phyloP scores from a whole-genome alignment of 768 basidiomycete species.

The Podaxis rugospora region DNA sequence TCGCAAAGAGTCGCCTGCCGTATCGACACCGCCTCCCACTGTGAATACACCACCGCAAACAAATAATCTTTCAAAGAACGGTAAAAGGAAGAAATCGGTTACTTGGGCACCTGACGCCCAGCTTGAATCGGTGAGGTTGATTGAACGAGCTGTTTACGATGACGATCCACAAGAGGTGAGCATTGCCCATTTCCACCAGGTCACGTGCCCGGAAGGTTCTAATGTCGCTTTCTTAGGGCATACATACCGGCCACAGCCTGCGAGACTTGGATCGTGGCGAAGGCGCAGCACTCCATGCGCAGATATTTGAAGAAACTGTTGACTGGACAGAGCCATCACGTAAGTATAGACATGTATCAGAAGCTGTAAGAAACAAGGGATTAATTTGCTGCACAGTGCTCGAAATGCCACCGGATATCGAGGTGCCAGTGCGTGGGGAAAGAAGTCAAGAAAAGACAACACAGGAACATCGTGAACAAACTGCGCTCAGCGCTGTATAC shows the following conservation, averaged over 20 bases:
- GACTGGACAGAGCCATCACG: constrained; percentile 83
- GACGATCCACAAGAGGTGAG: constrained; percentile 87
- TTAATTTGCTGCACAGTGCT: constrained; percentile 40
- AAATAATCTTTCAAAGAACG: constrained; percentile 29
- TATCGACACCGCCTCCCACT: constrained; percentile 49
- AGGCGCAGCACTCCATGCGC: constrained; percentile 79
- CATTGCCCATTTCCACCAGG: constrained; percentile 31
- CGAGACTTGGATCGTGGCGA: constrained; percentile 88
- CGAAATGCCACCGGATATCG: constrained; percentile 57
- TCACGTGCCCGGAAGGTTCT: constrained; percentile 26
- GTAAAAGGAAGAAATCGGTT: constrained; percentile 73
- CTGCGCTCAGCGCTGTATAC: constrained; percentile 71
- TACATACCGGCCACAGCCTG: constrained; percentile 63
- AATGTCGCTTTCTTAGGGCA: constrained; percentile 53
- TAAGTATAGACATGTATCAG: constrained; percentile 40
- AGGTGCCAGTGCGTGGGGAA: constrained; percentile 52
- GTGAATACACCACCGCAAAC: constrained; percentile 29
- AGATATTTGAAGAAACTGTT: constrained; percentile 79
- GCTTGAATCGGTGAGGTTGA: constrained; percentile 72
- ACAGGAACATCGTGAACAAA: constrained; percentile 79
- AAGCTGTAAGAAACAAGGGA: constrained; percentile 11
- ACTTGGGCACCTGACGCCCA: constrained; percentile 73
- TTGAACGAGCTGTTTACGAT: constrained; percentile 85
- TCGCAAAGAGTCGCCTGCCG: constrained; percentile 58
- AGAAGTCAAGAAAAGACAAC: constrained; percentile 62